Evolutionary conservation across 345 rosid species (phyloP).

Genomic region (Murraya koenigii): DNA sequence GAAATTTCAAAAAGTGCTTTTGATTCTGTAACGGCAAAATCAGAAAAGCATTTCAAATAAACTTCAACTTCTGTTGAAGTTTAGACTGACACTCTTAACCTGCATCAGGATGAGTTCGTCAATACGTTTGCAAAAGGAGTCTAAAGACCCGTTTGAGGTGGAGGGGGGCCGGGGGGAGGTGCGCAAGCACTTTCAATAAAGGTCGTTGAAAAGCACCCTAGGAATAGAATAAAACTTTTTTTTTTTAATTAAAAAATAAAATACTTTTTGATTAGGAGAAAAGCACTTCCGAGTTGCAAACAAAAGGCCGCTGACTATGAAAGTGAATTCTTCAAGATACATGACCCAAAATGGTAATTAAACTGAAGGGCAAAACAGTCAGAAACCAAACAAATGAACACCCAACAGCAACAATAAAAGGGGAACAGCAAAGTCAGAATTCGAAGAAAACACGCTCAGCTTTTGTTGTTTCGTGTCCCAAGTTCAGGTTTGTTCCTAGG

Average conservation of each 20-base stretch:
- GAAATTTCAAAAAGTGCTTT: background rate
- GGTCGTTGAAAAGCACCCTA: background rate
- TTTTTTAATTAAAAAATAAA: no score
- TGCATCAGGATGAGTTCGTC: background rate
- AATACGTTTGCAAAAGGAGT: background rate
- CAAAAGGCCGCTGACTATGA: no score
- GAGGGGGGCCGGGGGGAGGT: no score
- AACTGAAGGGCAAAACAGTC: constrained; percentile 20
- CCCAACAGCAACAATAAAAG: background rate
- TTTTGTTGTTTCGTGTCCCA: constrained; percentile 22
- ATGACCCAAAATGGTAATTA: background rate
- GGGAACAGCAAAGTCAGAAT: constrained; percentile 16
- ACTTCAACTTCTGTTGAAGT: background rate
- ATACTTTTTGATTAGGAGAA: background rate
- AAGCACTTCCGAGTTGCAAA: background rate
- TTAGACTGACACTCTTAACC: background rate
- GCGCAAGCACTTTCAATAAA: background rate
- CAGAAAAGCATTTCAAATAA: background rate
- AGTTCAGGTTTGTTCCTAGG: constrained; percentile 28
- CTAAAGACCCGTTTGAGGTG: no score
- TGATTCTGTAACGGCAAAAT: background rate
- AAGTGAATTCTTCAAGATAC: background rate
- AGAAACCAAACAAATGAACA: background rate
- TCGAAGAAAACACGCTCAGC: constrained; percentile 10
- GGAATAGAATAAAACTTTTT: no score